Base-by-base conservation (phyloP, 768 basidiomycete species). In the Boletus patriciae region DNA sequence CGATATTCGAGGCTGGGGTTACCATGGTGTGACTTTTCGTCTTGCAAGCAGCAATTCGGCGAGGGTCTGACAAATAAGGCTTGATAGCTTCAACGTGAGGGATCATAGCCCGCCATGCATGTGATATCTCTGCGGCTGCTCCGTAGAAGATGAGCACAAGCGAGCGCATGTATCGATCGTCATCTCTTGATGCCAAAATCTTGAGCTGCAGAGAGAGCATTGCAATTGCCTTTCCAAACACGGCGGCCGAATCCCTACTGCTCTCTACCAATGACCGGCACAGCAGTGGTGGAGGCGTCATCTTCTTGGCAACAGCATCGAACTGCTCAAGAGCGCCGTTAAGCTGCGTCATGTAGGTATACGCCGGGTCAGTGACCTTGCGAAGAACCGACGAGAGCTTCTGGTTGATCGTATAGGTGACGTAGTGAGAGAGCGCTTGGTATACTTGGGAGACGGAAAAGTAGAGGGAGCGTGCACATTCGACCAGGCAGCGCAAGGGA, bases 361-460 rank as follows among this genome's bases (percentile, higher is more conserved):
- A 87, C 3, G 94, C 92, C 13, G 93, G 89, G 60, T 92, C 88
- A 54, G 98, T 82, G 29, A 96, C 88, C 67, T 93, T 91, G 46
- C 83, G 78, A 55, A 98, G 80, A 8, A 92, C 83, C 5, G 86
- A 83, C 6, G 92, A 85, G 27, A 94, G 78, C 21, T 91, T 84
- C 50, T 95, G 92, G 66, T 94, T 87, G 58, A 87, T 83, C 31
- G 88, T 88, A 60, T 90, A 89, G 21, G 87, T 80, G 36, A 88
- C 87, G 72, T 94, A 96, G 64, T 95, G 91, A 50, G 91, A 86
- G 42, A 99, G 76, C 0, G 92, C 86, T 62, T 94, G 86, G 68
- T 96, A 90, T 42, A 98, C 83, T 73, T 98, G 95, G 41, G 91
- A 92, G 60, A 94, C 79, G 3, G 93, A 89, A 68, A 97, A 98